Base-by-base conservation (phyloP, 345 rosid genomes). In the Aegle marmelos region DNA sequence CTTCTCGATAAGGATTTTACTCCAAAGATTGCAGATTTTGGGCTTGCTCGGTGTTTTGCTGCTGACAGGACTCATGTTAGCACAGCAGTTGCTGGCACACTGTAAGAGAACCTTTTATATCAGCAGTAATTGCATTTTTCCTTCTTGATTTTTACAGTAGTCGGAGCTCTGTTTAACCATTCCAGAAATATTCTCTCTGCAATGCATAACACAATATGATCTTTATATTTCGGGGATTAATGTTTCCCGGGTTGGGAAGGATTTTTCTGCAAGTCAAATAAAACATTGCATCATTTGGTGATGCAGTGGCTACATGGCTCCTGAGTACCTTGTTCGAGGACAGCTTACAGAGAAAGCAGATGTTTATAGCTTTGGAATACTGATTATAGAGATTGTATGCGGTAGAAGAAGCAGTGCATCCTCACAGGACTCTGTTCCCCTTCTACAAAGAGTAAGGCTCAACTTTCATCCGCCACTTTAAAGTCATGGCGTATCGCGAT, bases 251-350 rank as follows among this genome's bases (percentile, higher is more conserved):
- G 8, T 4, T 27, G 14, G 13, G 65, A 31, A 13, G 34, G 34
- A 61, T 27, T 14, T 19, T 28, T 27, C 34, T 22, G 7, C 21
- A 21, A 31, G 19, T 63, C 68, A 31, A 63, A 63, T 63, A 31
- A 33, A 30, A 60, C 22, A 1, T 13, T 25, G 0, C 11, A 22
- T 28, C 24, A 9, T 25, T 58, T 50, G 68, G 16, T 70, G 66
- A 30, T 75, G 79, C 87, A 89, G 92, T 2, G 92, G 92, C 7
- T 89, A 89, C 80, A 87, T 87, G 89, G 92, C 92, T 75, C 92
- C 92, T 0, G 90, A 89, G 62, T 87, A 89, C 70, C 84, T 89
- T 14, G 69, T 87, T 56, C 83, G 85, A 21, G 90, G 92, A 41
- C 87, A 87, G 54, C 86, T 89, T 1, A 89, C 88, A 0, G 89